Base-by-base conservation (phyloP, 2,329 filamentous ascomycete species). In the Colletotrichum somersetense region DNA sequence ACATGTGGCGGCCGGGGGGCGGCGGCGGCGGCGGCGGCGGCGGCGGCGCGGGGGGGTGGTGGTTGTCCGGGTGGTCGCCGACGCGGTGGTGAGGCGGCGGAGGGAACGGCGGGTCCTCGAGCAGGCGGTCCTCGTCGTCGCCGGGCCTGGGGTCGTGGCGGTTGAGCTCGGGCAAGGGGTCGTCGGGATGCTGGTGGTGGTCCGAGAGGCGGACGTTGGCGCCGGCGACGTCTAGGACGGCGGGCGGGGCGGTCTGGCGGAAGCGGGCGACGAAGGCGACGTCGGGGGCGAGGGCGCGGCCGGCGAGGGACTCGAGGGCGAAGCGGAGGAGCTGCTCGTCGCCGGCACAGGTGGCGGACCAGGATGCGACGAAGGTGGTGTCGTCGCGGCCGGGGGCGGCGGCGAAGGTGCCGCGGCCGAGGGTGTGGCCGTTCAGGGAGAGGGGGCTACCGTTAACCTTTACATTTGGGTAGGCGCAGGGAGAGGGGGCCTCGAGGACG, bases 401-500 rank as follows among this genome's bases (percentile, higher is more conserved):
- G 18, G 78, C 77, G 66, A 89, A 78, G 26, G 80, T 76, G 26
- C 85, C 85, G 40, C 80, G 81, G 61, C 86, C 85, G 55, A 76
- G 70, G n/a, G 82, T 82, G 66, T 80, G 77, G 26, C 77, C 80
- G 55, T 81, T 79, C 70, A 84, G 83, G 20, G 78, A 73, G 6
- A 88, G 79, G 6, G 77, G 50, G 69, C 85, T 81, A 70, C 83
- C 84, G 76, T 87, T 84, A 71, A 89, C 76, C 23, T 82, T 84
- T 69, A 88, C 79, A 74, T 85, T 85, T 73, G 82, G 83, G 75
- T 79, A 80, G 3, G 83, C 85, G 75, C 87, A 89, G 35, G 83
- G 79, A n/a, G 81, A 77, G 12, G 79, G 78, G 12, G 85, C 84
- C 69, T 85, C 82, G 42, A 83, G 77, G 48, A 88, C 78, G 73